Evolutionary conservation across 306 rosid genomes (phyloP).

Genomic region (Cucumis sativus): DNA sequence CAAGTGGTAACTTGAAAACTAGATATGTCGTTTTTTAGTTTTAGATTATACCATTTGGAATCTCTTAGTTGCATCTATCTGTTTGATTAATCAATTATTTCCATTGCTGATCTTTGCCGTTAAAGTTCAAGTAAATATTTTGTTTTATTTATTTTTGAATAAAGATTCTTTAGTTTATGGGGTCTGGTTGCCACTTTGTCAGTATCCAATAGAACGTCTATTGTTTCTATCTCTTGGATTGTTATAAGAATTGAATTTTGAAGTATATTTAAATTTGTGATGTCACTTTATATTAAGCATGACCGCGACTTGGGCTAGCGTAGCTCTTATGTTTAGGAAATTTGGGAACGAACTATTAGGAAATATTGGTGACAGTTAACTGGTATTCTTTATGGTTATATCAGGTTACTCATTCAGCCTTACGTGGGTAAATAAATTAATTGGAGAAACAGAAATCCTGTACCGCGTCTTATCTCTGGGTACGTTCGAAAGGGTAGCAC

Average conservation of each 20-base stretch:
- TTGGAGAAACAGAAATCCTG: conserved; percentile 45
- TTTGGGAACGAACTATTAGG: neutral
- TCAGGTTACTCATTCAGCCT: conserved; percentile 76
- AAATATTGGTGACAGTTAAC: neutral
- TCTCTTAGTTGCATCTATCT: neutral
- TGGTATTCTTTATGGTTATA: neutral
- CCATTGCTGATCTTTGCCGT: neutral
- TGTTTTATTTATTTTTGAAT: neutral
- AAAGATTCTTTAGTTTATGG: neutral
- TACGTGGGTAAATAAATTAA: conserved; percentile 40
- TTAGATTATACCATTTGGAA: neutral
- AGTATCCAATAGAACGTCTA: neutral
- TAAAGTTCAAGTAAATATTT: neutral
- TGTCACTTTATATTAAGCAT: neutral
- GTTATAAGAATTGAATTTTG: neutral
- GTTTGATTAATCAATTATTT: neutral
- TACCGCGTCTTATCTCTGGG: conserved; percentile 59
- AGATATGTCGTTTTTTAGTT: neutral
- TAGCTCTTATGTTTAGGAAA: neutral
- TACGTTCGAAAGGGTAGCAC: conserved; percentile 75
- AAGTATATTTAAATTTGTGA: neutral
- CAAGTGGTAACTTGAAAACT: conserved; percentile 57
- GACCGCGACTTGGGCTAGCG: neutral
- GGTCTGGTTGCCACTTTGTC: neutral
- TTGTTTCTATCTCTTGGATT: neutral